Evolutionary conservation across 2,329 filamentous ascomycete genomes (phyloP), one percentile per base, ranked within the genome.

Genomic region (Trichophyton verrucosum): DNA sequence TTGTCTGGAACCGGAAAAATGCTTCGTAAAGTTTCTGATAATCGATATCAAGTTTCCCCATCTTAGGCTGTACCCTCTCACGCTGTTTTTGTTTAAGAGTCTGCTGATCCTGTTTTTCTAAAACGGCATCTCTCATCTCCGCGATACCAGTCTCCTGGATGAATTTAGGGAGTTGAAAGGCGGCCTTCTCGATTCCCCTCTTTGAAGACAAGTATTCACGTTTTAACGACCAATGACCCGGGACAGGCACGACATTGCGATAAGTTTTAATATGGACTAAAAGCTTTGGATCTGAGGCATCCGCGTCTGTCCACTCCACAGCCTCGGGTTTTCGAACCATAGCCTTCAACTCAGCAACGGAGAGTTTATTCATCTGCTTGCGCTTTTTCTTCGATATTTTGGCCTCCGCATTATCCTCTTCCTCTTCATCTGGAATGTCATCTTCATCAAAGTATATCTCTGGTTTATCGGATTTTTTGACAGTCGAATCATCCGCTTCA

Each of bases 11-110:
- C 62, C 91, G 85, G 80, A 99, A 99, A 79, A 99, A 99, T 3
- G 94, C 94, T 72, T 97, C 94, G 76, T 97, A 97, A 60, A 97
- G 84, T 73, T 94, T 96, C 71, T 96, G 90, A 74, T 99, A 99
- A 74, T 99, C 94, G 66, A 99, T 97, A 73, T 99, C 94, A 58
- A 99, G 81, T 74, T 94, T 95, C 64, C 94, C 94, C 82, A 96
- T 94, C 76, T 97, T 97, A 30, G 91, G 91, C 64, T 91, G 86
- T 11, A 99, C 94, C 53, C 94, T 83, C 74, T 96, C 94, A 57
- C 94, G 84, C 76, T 96, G 91, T 74, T 95, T 96, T 73, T 96
- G 91, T 76, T 96, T 96, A 67, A 99, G 78, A 0, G 84, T 87
- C 67, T 94, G 89, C 69, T 95, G 87, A 58, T 91, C 91, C 73